Evolutionary conservation across 805 yeast genomes (phyloP).

Genomic region (Hanseniaspora meyeri): DNA sequence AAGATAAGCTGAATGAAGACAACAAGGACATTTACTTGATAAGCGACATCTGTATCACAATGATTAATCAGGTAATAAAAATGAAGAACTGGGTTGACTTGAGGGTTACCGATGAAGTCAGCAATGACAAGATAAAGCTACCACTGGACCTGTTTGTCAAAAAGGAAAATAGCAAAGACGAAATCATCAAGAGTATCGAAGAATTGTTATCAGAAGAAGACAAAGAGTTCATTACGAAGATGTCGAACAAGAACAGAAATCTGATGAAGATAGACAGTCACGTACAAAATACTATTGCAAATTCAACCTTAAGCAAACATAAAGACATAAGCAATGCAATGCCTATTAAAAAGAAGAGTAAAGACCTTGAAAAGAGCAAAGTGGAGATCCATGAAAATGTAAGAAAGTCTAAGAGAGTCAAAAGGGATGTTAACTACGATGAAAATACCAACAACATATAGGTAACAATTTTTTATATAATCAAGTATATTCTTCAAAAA

Average conservation of each 20-base stretch:
- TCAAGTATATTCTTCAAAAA: not conserved
- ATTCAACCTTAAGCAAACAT: not conserved
- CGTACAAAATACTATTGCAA: no score
- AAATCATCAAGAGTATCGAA: not conserved
- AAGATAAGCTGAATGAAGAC: constrained; percentile 2
- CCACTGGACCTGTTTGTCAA: constrained; percentile 7
- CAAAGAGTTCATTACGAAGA: not conserved
- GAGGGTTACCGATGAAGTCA: not conserved
- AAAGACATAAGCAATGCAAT: not conserved
- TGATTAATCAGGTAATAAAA: not conserved
- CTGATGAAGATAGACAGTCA: not conserved
- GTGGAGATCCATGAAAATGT: not conserved
- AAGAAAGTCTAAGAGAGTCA: constrained; percentile 8
- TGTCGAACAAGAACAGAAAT: not conserved
- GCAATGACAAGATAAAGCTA: not conserved
- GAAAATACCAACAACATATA: not conserved
- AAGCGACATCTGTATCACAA: not conserved
- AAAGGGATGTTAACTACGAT: constrained; percentile 4
- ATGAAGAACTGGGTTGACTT: constrained; percentile 6
- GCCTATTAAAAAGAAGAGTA: not conserved
- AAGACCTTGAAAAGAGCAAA: not conserved
- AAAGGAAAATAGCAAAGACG: not conserved
- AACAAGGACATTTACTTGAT: constrained; percentile 1
- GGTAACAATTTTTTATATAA: constrained; percentile 26
- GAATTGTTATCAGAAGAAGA: not conserved